Evolutionary conservation across 2,329 filamentous ascomycete genomes (phyloP).

Genomic region (Trichoderma oligosporum): DNA sequence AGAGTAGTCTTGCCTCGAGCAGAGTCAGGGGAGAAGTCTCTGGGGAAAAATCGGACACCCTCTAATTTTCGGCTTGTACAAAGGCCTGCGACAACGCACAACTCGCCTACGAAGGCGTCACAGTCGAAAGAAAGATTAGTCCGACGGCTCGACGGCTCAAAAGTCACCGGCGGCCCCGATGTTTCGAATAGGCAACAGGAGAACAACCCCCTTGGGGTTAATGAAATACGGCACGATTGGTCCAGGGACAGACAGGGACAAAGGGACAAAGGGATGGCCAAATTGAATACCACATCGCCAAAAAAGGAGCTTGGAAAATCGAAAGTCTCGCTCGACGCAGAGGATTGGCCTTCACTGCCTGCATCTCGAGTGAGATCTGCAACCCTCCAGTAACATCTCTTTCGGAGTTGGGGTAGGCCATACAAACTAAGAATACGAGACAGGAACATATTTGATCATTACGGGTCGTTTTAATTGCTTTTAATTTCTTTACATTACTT

Average conservation of each 20-base stretch:
- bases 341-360: constrained; percentile 29
- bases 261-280: not conserved
- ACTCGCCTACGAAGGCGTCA: not conserved
- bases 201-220: not conserved
- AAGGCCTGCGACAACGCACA: not conserved
- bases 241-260: not conserved
- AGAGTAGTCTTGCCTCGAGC: not conserved
- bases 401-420: too few relatives aligned
- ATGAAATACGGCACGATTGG: not conserved
- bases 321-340: constrained; percentile 16
- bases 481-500: not conserved
- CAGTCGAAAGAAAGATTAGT: not conserved
- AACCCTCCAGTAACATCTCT: constrained; percentile 17
- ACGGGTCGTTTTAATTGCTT: not conserved
- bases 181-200: not conserved
- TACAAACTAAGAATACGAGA: not conserved
- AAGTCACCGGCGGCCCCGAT: not conserved
- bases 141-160: not conserved
- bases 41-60: not conserved
- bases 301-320: not conserved
- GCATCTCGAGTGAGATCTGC: constrained; percentile 26
- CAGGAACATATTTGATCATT: not conserved
- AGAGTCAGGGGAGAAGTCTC: not conserved
- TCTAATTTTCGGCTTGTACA: not conserved
- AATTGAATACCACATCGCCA: not conserved